phyloP scores from a whole-genome alignment of 345 rosid genomes.

The Populus euphratica region DNA sequence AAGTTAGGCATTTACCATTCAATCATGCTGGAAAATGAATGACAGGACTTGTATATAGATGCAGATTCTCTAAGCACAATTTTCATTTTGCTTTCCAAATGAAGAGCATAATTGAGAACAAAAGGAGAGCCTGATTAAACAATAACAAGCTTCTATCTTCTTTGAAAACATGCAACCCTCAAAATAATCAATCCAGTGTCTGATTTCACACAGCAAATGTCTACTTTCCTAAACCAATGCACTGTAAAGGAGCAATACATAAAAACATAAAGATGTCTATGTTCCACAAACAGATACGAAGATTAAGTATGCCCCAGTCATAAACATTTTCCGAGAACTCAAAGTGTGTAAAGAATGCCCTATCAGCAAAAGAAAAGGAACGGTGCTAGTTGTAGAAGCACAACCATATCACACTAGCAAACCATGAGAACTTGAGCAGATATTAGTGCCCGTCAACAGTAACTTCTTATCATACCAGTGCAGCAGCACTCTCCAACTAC shows the following conservation, averaged over 20 bases:
- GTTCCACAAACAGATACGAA: not conserved
- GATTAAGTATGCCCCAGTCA: not conserved
- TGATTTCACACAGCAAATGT: not conserved
- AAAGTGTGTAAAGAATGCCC: not conserved
- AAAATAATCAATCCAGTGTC: not conserved
- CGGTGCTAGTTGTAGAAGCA: not conserved
- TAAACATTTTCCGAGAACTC: not conserved
- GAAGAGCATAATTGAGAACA: not conserved
- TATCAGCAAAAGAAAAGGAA: not conserved
- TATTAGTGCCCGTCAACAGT: not conserved
- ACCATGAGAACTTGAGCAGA: not conserved
- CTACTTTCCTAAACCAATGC: not conserved
- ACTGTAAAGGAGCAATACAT: not conserved
- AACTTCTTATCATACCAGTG: not conserved
- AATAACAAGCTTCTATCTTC: not conserved
- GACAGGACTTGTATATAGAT: not conserved
- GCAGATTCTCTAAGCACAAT: not conserved
- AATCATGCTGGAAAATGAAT: constrained; percentile 4
- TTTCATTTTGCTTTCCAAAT: not conserved
- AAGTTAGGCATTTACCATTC: not conserved
- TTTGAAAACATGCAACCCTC: not conserved
- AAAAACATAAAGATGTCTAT: not conserved
- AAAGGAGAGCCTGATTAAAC: not conserved
- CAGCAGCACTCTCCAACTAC: not conserved
- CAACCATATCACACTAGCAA: not conserved